Conservation (phyloP, 139 green algal species). For the Chlamydomonas incerta region DNA sequence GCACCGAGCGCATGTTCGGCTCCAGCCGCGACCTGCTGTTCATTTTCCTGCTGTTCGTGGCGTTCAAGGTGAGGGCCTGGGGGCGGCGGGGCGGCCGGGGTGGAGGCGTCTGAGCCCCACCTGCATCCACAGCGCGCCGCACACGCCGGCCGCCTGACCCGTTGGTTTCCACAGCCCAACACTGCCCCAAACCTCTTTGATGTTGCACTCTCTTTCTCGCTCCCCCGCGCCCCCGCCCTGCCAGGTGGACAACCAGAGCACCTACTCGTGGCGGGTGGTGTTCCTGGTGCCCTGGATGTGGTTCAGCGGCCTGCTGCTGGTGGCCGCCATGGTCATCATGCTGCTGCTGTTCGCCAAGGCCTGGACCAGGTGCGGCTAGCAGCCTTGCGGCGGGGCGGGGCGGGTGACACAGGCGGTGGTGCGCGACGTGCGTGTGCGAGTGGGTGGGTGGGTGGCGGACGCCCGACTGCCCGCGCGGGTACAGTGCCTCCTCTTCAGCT, state of each 20-base stretch:
- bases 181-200: too few relatives aligned
- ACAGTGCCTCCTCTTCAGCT: too few relatives aligned
- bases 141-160: too few relatives aligned
- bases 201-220: too few relatives aligned
- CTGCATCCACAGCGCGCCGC: too few relatives aligned
- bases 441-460: too few relatives aligned
- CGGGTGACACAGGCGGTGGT: too few relatives aligned
- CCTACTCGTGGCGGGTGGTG: slow-evolving; percentile 67
- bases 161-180: too few relatives aligned
- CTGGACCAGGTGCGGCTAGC: slow-evolving; percentile 45
- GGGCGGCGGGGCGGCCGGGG: not conserved
- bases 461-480: too few relatives aligned
- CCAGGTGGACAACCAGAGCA: slow-evolving; percentile 60
- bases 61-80: slow-evolving; percentile 23
- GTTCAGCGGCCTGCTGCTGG: slow-evolving; percentile 64
- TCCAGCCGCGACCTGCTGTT: slow-evolving; percentile 64
- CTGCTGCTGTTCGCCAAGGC: slow-evolving; percentile 50
- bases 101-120: too few relatives aligned
- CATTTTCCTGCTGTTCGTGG: slow-evolving; percentile 69
- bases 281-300: slow-evolving; percentile 77
- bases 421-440: too few relatives aligned
- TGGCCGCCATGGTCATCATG: slow-evolving; percentile 45
- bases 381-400: too few relatives aligned
- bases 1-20: slow-evolving; percentile 52
- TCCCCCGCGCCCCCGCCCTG: not conserved